Conservation (phyloP, 2,329 filamentous ascomycete species). For the Ophiostoma australiae region DNA sequence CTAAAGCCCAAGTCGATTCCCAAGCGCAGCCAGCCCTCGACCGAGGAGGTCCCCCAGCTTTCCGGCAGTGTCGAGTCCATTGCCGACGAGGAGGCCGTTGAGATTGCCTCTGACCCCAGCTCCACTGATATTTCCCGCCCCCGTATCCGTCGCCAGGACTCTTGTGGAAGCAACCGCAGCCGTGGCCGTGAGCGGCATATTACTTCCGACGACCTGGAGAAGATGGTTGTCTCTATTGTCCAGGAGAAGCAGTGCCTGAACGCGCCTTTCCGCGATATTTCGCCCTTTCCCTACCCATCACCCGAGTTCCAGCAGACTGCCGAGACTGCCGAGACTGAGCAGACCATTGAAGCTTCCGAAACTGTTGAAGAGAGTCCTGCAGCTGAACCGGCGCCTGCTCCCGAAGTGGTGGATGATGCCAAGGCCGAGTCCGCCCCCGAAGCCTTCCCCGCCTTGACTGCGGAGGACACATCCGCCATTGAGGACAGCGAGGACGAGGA, state of each 20-base stretch:
- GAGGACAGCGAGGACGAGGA: not conserved
- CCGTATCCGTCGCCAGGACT: conserved; percentile 66
- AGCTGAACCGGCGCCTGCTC: not conserved
- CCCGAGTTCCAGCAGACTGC: not conserved
- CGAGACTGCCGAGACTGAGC: conserved; percentile 26
- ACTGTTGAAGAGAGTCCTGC: not conserved
- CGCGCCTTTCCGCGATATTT: conserved; percentile 46
- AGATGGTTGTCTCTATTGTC: conserved; percentile 90
- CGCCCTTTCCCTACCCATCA: not conserved
- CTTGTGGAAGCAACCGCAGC: conserved; percentile 63
- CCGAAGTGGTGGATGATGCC: not conserved
- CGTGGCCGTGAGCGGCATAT: conserved; percentile 79
- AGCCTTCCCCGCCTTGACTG: not conserved
- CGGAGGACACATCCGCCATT: not conserved
- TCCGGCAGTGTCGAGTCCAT: conserved; percentile 74
- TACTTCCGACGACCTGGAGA: conserved; percentile 85
- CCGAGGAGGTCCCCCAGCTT: conserved; percentile 63
- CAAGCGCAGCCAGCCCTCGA: conserved; percentile 27
- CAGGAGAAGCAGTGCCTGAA: conserved; percentile 71
- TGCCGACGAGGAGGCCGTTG: conserved; percentile 61
- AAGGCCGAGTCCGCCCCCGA: conserved; percentile 2
- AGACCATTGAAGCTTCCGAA: conserved; percentile 31
- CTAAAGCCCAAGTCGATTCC: conserved; percentile 49
- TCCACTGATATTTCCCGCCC: conserved; percentile 60
- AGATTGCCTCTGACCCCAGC: conserved; percentile 51